These are phyloP conservation scores for Wickerhamiella azyma DNA, from an alignment of 805 yeast genomes.

Conservation along the genomic window DNA sequence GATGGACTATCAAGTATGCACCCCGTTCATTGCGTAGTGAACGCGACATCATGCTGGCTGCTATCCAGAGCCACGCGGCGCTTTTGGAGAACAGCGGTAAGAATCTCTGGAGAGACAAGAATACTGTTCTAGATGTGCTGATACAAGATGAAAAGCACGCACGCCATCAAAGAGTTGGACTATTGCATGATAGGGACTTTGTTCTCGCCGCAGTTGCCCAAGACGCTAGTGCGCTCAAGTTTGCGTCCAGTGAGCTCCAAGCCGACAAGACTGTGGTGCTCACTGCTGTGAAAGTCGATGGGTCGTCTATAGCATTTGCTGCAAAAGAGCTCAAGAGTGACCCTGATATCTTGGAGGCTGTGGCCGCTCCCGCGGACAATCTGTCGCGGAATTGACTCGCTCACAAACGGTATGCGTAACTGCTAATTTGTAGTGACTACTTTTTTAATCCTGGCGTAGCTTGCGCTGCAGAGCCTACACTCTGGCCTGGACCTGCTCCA, in stretches of 20 bases:
- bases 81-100: too few species aligned
- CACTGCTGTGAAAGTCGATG: neutral
- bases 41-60: neutral
- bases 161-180: neutral
- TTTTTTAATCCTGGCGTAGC: too few species aligned
- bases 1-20: neutral
- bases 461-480: too few species aligned
- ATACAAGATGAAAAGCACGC: too few species aligned
- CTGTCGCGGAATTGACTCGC: neutral
- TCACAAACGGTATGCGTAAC: too few species aligned
- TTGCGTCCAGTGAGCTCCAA: constrained; percentile 3
- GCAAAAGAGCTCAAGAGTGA: neutral
- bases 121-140: too few species aligned
- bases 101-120: too few species aligned
- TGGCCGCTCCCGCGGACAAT: neutral
- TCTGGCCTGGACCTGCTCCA: too few species aligned
- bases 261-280: neutral
- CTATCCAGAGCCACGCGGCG: neutral
- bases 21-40: neutral
- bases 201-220: neutral
- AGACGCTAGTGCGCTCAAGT: neutral
- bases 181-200: neutral
- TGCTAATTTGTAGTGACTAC: too few species aligned
- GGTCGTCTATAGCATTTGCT: neutral
- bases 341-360: neutral